phyloP scores from a whole-genome alignment of 2,329 filamentous ascomycete genomes.

The Claviceps maximensis region DNA sequence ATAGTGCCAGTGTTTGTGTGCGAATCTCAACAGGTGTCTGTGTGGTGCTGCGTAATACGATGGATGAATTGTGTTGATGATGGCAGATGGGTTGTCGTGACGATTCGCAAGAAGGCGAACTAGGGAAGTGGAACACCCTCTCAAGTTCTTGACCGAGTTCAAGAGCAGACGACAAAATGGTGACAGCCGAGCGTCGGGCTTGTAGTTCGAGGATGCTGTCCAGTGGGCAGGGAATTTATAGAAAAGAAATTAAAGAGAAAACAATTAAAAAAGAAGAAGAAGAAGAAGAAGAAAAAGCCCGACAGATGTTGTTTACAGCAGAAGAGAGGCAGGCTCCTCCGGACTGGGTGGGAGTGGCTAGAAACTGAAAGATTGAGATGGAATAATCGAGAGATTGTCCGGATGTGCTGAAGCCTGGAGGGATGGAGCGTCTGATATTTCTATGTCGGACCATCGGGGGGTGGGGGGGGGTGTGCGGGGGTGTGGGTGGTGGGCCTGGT shows the following conservation, averaged over 20 bases:
- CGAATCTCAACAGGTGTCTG: background rate
- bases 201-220: no score
- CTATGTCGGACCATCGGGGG: conserved; percentile 7
- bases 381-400: background rate
- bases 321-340: background rate
- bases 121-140: background rate
- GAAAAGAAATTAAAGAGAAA: no score
- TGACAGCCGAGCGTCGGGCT: no score
- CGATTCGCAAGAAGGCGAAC: background rate
- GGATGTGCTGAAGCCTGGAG: background rate
- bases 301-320: no score
- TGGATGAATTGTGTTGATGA: background rate
- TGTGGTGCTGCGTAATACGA: background rate
- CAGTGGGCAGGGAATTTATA: no score
- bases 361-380: background rate
- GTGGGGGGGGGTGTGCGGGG: background rate
- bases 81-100: background rate
- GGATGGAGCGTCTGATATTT: conserved; percentile 8
- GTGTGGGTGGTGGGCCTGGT: background rate
- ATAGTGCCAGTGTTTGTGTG: conserved; percentile 13
- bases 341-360: background rate
- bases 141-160: background rate
- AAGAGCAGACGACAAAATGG: background rate
- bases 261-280: no score
- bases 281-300: no score